Percentiles rank a stretch among this genome's conserved stretches.
Evolutionary conservation across 2,329 filamentous ascomycete genomes (phyloP).

Genomic region (Ceratocystis colombiana): DNA sequence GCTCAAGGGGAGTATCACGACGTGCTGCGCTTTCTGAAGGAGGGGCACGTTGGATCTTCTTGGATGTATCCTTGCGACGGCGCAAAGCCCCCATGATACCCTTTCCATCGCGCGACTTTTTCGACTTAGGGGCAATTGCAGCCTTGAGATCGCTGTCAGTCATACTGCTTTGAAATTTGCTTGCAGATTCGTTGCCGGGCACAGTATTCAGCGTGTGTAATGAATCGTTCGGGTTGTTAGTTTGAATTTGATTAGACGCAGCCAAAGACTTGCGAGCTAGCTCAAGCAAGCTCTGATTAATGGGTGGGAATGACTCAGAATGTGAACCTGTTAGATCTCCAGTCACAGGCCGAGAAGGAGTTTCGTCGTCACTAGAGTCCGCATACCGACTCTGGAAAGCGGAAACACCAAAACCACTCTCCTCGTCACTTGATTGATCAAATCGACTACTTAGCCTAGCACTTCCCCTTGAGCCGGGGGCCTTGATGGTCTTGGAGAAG

Average conservation of each 20-base stretch:
- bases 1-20: conserved; percentile 52
- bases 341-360: neutral
- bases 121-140: conserved; percentile 28
- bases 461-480: conserved; percentile 27
- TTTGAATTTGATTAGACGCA: conserved; percentile 10
- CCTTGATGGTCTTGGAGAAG: conserved; percentile 37
- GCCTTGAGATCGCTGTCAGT: neutral
- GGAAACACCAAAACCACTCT: conserved; percentile 30
- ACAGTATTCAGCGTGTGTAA: conserved; percentile 13
- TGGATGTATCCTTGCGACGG: conserved; percentile 45
- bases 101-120: conserved; percentile 25
- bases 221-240: conserved; percentile 27
- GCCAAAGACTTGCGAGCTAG: conserved; percentile 15
- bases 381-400: conserved; percentile 43
- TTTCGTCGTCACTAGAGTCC: conserved; percentile 56
- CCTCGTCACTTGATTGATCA: conserved; percentile 62
- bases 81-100: conserved; percentile 51
- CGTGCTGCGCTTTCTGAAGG: conserved; percentile 49
- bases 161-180: neutral
- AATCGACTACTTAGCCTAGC: conserved; percentile 45
- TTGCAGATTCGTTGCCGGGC: conserved; percentile 16
- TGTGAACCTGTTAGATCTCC: neutral
- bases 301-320: neutral
- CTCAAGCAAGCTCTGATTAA: conserved; percentile 14
- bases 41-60: conserved; percentile 46